A percentile compares a stretch with the other conserved stretches of the same genome.
These are phyloP conservation scores for Xylaria multiplex DNA, from an alignment of 2,329 filamentous ascomycete genomes.

Conservation along the genomic window DNA sequence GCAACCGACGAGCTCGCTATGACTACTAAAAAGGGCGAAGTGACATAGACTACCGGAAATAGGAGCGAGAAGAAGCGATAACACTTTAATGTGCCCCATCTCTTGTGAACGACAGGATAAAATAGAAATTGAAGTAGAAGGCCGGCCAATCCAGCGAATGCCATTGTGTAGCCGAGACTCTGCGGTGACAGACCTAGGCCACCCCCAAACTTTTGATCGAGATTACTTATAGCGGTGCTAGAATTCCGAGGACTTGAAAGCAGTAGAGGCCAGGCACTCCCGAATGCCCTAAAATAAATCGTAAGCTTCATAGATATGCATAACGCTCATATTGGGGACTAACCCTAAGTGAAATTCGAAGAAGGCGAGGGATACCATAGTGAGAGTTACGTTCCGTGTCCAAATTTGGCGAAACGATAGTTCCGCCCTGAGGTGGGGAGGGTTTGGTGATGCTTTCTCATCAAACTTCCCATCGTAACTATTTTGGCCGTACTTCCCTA, in stretches of 20 bases:
- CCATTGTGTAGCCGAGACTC: slow-evolving; percentile 6
- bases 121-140: slow-evolving; percentile 11
- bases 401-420: neutral
- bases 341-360: slow-evolving; percentile 14
- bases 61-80: slow-evolving; percentile 6
- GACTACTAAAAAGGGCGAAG: slow-evolving; percentile 7
- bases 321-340: neutral
- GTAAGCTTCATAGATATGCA: neutral
- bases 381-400: slow-evolving; percentile 2
- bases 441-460: neutral
- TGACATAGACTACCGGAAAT: slow-evolving; percentile 6
- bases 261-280: slow-evolving; percentile 2
- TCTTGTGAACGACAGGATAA: slow-evolving; percentile 5
- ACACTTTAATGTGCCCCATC: slow-evolving; percentile 8
- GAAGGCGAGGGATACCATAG: slow-evolving; percentile 3
- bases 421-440: neutral
- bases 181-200: slow-evolving; percentile 6
- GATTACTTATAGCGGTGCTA: neutral
- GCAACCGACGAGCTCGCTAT: neutral
- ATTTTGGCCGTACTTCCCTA: neutral
- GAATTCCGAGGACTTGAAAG: neutral
- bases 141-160: slow-evolving; percentile 10
- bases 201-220: slow-evolving; percentile 2
- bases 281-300: neutral
- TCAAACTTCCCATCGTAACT: neutral